Evolutionary conservation across 2,329 filamentous ascomycete species (phyloP).

Genomic region (Pyrenochaeta sp.): DNA sequence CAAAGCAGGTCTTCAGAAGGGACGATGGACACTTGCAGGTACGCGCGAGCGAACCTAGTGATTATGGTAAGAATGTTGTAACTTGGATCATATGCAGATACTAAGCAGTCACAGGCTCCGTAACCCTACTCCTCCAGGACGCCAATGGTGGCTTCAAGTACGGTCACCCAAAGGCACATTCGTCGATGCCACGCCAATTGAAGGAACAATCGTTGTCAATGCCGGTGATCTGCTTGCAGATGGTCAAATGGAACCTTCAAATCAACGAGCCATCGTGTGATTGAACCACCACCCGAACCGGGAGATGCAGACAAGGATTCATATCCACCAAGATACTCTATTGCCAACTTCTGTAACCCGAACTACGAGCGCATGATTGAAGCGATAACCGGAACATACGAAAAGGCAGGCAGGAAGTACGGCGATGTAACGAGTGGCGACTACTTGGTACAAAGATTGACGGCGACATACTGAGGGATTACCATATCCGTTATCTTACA

Average conservation of each 20-base stretch:
- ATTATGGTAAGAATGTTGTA: slow-evolving; percentile 57
- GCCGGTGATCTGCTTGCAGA: slow-evolving; percentile 84
- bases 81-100: background rate
- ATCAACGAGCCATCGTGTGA: slow-evolving; percentile 88
- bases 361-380: slow-evolving; percentile 80
- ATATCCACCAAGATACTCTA: slow-evolving; percentile 80
- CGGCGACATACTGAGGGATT: slow-evolving; percentile 75
- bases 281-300: slow-evolving; percentile 73
- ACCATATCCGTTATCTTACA: too few relatives aligned
- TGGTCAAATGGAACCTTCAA: slow-evolving; percentile 95
- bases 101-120: slow-evolving; percentile 43
- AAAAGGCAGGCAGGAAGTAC: slow-evolving; percentile 78
- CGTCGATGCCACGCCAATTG: slow-evolving; percentile 83
- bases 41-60: slow-evolving; percentile 79
- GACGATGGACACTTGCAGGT: slow-evolving; percentile 77
- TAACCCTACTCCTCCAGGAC: slow-evolving; percentile 60
- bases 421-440: slow-evolving; percentile 78
- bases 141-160: slow-evolving; percentile 66
- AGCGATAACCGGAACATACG: slow-evolving; percentile 80
- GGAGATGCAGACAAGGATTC: slow-evolving; percentile 58
- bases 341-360: slow-evolving; percentile 93
- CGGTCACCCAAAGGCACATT: slow-evolving; percentile 78
- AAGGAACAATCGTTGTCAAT: slow-evolving; percentile 85
- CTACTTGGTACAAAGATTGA: slow-evolving; percentile 80
- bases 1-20: slow-evolving; percentile 69